Conservation (phyloP, 1,139 yeast species). For the Suhomyces choctaworum region DNA sequence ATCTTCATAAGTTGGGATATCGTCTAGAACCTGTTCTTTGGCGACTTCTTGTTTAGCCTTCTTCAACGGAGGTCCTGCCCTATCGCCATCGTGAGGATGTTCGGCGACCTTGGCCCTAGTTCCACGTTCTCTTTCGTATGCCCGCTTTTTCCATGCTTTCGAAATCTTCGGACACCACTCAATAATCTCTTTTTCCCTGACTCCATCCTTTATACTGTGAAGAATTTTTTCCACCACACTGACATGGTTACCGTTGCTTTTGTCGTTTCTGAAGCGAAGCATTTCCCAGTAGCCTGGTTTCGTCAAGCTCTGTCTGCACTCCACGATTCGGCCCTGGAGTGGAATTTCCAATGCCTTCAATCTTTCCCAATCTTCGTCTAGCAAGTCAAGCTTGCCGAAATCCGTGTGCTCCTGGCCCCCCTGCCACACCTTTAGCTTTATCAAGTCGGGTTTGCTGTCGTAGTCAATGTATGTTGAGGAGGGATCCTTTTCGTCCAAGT, state of each 20-base stretch:
- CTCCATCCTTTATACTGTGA: slow-evolving; percentile 84
- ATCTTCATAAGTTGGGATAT: slow-evolving; percentile 45
- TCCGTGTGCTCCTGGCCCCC: slow-evolving; percentile 68
- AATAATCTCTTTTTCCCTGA: slow-evolving; percentile 70
- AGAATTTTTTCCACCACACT: slow-evolving; percentile 79
- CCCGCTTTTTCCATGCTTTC: slow-evolving; percentile 39
- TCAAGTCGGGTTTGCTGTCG: slow-evolving; percentile 70
- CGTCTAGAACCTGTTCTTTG: slow-evolving; percentile 26
- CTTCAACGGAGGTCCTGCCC: slow-evolving; percentile 10
- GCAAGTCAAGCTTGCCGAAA: slow-evolving; percentile 62
- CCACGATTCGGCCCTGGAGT: slow-evolving; percentile 86
- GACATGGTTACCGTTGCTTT: slow-evolving; percentile 80
- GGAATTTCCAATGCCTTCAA: slow-evolving; percentile 74
- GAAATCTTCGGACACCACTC: slow-evolving; percentile 40
- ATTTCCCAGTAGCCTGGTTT: slow-evolving; percentile 70
- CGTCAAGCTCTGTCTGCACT: slow-evolving; percentile 63
- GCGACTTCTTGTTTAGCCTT: slow-evolving; percentile 18
- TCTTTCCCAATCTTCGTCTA: slow-evolving; percentile 79
- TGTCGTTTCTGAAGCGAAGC: slow-evolving; percentile 90
- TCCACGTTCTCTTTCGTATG: slow-evolving; percentile 26
- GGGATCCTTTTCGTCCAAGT: slow-evolving; percentile 68
- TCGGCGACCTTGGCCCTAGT: slow-evolving; percentile 4
- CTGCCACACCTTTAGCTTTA: slow-evolving; percentile 72
- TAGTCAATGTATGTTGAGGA: slow-evolving; percentile 77
- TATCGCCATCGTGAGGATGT: slow-evolving; percentile 3